Evolutionary conservation across 441 rosid species (phyloP), one percentile per base, ranked within the genome.

Genomic region (Raphanus hybrid): DNA sequence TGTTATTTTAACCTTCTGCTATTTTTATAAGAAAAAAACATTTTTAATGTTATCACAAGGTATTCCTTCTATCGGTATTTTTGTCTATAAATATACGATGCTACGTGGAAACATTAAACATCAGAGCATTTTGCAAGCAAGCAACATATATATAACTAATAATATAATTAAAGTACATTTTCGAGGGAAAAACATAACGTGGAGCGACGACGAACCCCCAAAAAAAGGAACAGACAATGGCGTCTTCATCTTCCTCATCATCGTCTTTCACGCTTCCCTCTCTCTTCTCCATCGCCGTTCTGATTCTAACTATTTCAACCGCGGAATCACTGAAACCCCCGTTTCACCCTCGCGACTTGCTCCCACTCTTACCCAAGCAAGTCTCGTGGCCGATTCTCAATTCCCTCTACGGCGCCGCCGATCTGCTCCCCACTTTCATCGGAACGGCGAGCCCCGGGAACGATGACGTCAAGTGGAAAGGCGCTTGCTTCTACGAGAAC

Each of bases 401-500:
- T 74, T 64, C 82, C 58, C 89, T 93, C 12, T 76, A 82, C 39
- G 71, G 91, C 48, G 83, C 97, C 8, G 83, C 82, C 55, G 98
- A 93, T 71, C 87, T 93, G 54, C 79, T 93, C 54, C 98, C 97
- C 0, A 37, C 91, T 12, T 93, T 90, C 71, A 93, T 93, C 41
- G 97, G 97, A 41, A 81, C 92, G 18, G 96, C 91, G 39, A 23
- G 57, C 48, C 15, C n/a, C 5, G 66, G 43, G 11, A 85, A 85
- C 48, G 71, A n/a, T 67, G 15, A 81, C 48, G 84, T 82, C 5
- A 67, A 77, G 43, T 91, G 98, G 97, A 93, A 91, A 67, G 97
- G 98, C 27, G 90, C 96, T 4, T 93, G 97, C 81, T 91, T 93
- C 74, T 87, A 87, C 59, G n/a, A 89, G 65, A 91, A 87, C 85